phyloP scores from a whole-genome alignment of 1,284 basidiomycete species.

The Ceratobasidium sp. region DNA sequence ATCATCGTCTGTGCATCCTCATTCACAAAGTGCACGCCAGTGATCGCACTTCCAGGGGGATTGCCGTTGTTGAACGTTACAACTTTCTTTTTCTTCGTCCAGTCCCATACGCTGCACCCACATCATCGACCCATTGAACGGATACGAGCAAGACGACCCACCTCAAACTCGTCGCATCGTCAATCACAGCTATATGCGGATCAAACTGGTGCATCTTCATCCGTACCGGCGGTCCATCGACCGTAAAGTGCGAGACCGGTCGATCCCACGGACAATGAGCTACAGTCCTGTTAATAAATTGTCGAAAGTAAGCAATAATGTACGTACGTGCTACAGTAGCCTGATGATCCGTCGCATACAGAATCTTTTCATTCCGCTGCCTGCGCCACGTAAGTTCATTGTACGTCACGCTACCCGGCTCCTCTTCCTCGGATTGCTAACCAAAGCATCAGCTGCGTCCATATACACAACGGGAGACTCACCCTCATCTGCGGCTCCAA shows the following conservation, averaged over 20 bases:
- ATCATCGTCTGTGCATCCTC: conserved; percentile 94
- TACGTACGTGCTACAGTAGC: conserved; percentile 73
- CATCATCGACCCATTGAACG: neutral
- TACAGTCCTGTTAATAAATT: conserved; percentile 42
- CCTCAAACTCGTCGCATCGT: conserved; percentile 87
- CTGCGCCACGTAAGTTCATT: conserved; percentile 97
- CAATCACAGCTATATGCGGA: conserved; percentile 83
- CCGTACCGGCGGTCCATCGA: conserved; percentile 72
- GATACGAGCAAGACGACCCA: conserved; percentile 50
- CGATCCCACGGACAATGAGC: conserved; percentile 76
- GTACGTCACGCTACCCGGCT: conserved; percentile 91
- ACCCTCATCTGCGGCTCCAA: conserved; percentile 98
- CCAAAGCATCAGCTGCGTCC: conserved; percentile 22
- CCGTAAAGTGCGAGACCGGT: conserved; percentile 75
- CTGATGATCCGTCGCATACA: conserved; percentile 73
- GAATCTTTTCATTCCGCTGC: conserved; percentile 84
- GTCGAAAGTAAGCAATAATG: conserved; percentile 13
- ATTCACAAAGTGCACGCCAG: conserved; percentile 92
- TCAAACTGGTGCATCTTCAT: conserved; percentile 94
- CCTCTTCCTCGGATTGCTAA: conserved; percentile 91
- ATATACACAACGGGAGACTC: conserved; percentile 46
- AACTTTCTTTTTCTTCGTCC: conserved; percentile 80
- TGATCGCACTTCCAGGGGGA: conserved; percentile 80
- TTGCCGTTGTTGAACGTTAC: conserved; percentile 92
- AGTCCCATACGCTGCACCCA: conserved; percentile 84